Conservation (phyloP, 805 yeast genomes). For the Nakazawaea peltata region DNA sequence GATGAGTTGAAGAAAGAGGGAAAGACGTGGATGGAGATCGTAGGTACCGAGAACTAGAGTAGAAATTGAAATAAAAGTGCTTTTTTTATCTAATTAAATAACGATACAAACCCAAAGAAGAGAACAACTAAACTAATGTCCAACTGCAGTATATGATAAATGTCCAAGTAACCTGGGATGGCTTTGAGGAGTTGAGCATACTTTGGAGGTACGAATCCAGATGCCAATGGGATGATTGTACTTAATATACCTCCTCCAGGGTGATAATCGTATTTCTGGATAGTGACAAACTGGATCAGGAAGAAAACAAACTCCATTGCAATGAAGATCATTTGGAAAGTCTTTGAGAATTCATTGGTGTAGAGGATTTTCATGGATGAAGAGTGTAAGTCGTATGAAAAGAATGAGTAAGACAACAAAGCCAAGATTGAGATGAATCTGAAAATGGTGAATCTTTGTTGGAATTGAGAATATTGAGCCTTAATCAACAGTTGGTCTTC, state of each 20-base stretch:
- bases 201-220: slow-evolving; percentile 16
- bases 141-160: slow-evolving; percentile 15
- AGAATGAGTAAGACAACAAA: slow-evolving; percentile 6
- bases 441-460: slow-evolving; percentile 11
- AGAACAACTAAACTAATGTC: slow-evolving; percentile 21
- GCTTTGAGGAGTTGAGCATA: slow-evolving; percentile 11
- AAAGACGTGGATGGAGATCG: slow-evolving; percentile 75
- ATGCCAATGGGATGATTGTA: slow-evolving; percentile 14
- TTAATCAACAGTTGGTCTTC: slow-evolving; percentile 2
- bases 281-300: slow-evolving; percentile 10
- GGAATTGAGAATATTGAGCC: too few relatives aligned
- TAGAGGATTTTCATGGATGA: slow-evolving; percentile 9
- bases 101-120: slow-evolving; percentile 16
- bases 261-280: slow-evolving; percentile 10
- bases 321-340: slow-evolving; percentile 18
- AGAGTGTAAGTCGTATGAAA: slow-evolving; percentile 6
- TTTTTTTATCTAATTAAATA: slow-evolving; percentile 8
- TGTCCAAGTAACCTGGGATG: slow-evolving; percentile 18
- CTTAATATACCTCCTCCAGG: slow-evolving; percentile 10
- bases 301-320: slow-evolving; percentile 16
- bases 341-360: slow-evolving; percentile 1
- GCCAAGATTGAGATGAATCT: slow-evolving; percentile 13
- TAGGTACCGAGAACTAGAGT: slow-evolving; percentile 46
- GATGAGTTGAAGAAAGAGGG: slow-evolving; percentile 61
- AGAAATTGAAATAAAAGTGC: slow-evolving; percentile 1